Percentiles rank a stretch among this genome's conserved stretches.
phyloP scores from a whole-genome alignment of 78 protist genomes.

The Dictyostelium capitatum region DNA sequence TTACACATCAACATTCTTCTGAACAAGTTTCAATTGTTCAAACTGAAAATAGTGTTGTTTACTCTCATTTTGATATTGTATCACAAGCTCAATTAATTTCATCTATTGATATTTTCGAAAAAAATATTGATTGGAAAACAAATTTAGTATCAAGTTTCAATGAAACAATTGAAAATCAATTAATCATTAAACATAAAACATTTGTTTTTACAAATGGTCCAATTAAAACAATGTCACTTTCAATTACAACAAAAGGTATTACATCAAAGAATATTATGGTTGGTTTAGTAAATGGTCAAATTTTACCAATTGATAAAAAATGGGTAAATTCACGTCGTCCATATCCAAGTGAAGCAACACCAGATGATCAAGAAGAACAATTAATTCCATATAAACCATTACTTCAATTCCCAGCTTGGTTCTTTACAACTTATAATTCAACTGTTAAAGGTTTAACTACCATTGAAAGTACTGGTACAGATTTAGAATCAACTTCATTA shows the following conservation, averaged over 20 bases:
- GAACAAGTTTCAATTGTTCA: slow-evolving; percentile 42
- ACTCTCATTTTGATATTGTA: slow-evolving; percentile 11
- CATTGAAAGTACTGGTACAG: slow-evolving; percentile 39
- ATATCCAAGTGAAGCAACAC: slow-evolving; percentile 46
- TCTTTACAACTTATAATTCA: slow-evolving; percentile 31
- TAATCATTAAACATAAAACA: slow-evolving; percentile 42
- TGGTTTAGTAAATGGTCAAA: slow-evolving; percentile 35
- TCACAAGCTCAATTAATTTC: slow-evolving; percentile 47
- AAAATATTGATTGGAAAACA: slow-evolving; percentile 28
- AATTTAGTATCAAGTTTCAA: neutral
- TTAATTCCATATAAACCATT: slow-evolving; percentile 42
- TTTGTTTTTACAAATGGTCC: slow-evolving; percentile 19
- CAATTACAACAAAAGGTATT: slow-evolving; percentile 57
- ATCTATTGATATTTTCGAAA: slow-evolving; percentile 48
- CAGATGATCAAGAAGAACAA: slow-evolving; percentile 63
- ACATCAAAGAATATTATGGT: slow-evolving; percentile 33
- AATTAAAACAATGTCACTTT: slow-evolving; percentile 21
- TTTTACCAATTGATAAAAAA: slow-evolving; percentile 68
- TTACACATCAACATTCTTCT: slow-evolving; percentile 15
- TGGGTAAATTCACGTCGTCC: slow-evolving; percentile 51
- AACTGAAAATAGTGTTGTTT: slow-evolving; percentile 61
- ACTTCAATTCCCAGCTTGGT: slow-evolving; percentile 45
- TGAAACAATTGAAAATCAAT: neutral
- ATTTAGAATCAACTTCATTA: slow-evolving; percentile 52
- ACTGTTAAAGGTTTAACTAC: neutral